A percentile compares a stretch with the other conserved stretches of the same genome.
Conservation (phyloP, 345 rosid species). For the Pistacia atlantica region DNA sequence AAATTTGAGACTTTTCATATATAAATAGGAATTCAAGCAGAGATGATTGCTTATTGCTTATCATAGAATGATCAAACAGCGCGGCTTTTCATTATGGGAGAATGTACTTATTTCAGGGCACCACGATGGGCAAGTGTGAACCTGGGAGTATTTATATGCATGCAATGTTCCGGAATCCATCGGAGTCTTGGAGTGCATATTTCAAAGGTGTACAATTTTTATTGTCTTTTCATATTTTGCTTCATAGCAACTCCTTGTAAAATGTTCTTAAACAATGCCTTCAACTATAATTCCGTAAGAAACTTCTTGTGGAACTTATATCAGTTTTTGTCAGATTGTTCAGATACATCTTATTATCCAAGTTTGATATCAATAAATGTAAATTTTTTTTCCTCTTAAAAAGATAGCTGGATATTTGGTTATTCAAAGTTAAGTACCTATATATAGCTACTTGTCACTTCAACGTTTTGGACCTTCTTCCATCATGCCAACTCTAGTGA, state of each 20-base stretch:
- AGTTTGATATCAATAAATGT: neutral
- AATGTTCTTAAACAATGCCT: neutral
- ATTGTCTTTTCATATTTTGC: neutral
- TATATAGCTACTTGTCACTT: neutral
- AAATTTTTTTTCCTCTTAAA: too few species aligned
- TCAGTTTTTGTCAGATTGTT: neutral
- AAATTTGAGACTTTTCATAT: neutral
- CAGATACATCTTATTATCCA: neutral
- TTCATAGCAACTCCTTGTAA: neutral
- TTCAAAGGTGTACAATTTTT: conserved; percentile 59
- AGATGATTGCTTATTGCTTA: neutral
- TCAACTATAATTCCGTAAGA: neutral
- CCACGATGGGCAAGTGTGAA: conserved; percentile 98
- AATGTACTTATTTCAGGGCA: conserved; percentile 41
- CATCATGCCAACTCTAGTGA: neutral
- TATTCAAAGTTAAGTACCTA: neutral
- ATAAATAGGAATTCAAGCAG: neutral
- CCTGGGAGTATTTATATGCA: conserved; percentile 92
- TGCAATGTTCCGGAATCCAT: conserved; percentile 94
- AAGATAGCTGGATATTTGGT: neutral
- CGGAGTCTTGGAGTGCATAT: conserved; percentile 96
- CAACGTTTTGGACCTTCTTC: neutral
- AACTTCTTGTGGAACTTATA: neutral
- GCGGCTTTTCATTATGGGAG: neutral
- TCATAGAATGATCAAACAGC: neutral